A percentile compares a stretch with the other conserved stretches of the same genome.
Evolutionary conservation across 2,329 filamentous ascomycete species (phyloP).

Genomic region (Colletotrichum spaethianum): DNA sequence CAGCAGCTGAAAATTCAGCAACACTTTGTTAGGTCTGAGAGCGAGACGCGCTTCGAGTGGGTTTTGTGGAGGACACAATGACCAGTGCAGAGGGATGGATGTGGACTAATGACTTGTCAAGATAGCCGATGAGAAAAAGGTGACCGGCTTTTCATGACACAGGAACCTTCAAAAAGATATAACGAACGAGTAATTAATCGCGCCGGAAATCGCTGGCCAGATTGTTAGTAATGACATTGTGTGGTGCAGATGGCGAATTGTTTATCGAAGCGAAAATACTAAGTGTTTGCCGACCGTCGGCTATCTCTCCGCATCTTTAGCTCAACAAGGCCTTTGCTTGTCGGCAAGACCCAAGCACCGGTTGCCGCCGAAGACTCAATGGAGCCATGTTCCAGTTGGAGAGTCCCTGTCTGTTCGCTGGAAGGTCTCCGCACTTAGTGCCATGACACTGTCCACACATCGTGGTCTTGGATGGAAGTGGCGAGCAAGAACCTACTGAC

Average conservation of each 20-base stretch:
- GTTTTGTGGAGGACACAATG: not conserved
- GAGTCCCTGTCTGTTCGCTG: slow-evolving; percentile 1
- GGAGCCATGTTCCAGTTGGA: not conserved
- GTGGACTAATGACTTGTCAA: not conserved
- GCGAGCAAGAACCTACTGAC: not conserved
- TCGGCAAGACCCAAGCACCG: slow-evolving; percentile 29
- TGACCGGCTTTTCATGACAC: not conserved
- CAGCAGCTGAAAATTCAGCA: not conserved
- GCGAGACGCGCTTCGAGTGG: not conserved
- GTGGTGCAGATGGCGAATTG: not conserved
- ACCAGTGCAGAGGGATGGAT: too few species aligned
- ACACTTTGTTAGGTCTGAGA: not conserved
- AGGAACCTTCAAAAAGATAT: too few species aligned
- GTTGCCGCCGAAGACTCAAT: slow-evolving; percentile 26
- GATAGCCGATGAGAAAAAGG: not conserved
- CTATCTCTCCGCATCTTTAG: slow-evolving; percentile 13
- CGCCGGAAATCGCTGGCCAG: not conserved
- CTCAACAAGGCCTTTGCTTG: not conserved
- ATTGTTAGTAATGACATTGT: not conserved
- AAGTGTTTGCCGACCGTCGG: slow-evolving; percentile 35
- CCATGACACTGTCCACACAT: not conserved
- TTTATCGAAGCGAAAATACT: slow-evolving; percentile 12
- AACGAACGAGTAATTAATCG: not conserved
- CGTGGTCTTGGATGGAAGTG: not conserved
- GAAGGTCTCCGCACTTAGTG: not conserved